Evolutionary conservation across 108 stramenopile genomes (phyloP), one percentile per base, ranked within the genome.

Genomic region (Cyclotella atomus): DNA sequence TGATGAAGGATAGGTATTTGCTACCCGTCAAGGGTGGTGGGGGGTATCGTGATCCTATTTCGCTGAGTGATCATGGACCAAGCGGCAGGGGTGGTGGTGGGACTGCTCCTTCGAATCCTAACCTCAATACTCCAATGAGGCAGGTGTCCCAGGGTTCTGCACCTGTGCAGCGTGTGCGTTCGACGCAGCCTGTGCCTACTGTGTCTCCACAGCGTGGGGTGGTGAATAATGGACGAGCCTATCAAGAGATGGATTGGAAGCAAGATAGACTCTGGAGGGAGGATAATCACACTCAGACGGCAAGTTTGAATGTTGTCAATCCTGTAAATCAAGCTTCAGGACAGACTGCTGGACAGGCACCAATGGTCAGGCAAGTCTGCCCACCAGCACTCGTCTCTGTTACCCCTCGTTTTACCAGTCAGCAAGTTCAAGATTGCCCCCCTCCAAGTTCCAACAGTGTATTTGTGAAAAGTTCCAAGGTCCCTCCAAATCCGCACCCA

Each of bases 251-350:
- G 25, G 71, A 72, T 54, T 72, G 62, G 61, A 52, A 52, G 19
- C 57, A 57, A 32, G 50, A 72, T 63, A 60, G 59, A 36, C 30
- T 72, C 15, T 72, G 71, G 71, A 62, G 71, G 35, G 71, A 72
- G 33, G 71, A 72, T 41, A 43, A 72, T 29, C 71, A 72, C 33
- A 49, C 71, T 32, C 50, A 21, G 6, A 72, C 49, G 15, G 32
- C 59, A 15, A 10, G 21, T 41, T 21, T 71, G 41, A 29, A 28
- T 38, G 33, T 23, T 23, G 21, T 23, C 1, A 23, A 1, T 52
- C 52, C 52, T 52, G n/a, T n/a, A n/a, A n/a, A n/a, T n/a, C n/a
- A n/a, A n/a, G n/a, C n/a, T n/a, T n/a, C n/a, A n/a, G n/a, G n/a
- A n/a, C n/a, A n/a, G n/a, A n/a, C n/a, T n/a, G n/a, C n/a, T n/a